Evolutionary conservation across 495 filamentous ascomycete genomes (phyloP), one percentile per base, ranked within the genome.

Genomic region (Acidiella bohemica): DNA sequence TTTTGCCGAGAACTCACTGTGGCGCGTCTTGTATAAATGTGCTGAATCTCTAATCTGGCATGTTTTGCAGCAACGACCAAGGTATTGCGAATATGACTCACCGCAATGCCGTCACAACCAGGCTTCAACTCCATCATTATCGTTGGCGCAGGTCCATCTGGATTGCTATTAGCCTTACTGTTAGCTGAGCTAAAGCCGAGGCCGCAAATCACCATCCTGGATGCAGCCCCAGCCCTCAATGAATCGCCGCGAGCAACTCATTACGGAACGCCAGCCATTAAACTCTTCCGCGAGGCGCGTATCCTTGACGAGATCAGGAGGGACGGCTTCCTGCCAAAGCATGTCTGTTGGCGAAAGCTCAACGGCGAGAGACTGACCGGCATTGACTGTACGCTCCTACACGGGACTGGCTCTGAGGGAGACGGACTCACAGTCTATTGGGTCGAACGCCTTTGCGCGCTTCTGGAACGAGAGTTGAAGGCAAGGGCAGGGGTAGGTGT

Each of bases 141-240:
- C 12, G 34, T 37, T 24, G 34, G 34, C 12, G 34, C 34, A 23
- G 34, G 34, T 10, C 40, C 40, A 9, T 30, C 31, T 12, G 40
- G 40, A n/a, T 19, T 35, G n/a, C 31, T 42, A 20, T 19, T 42
- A n/a, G 40, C 40, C 22, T 33, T 48, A 4, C 29, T 41, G 13
- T 32, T 43, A 6, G 46, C 46, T 10, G 30, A 32, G 19, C 42
- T 36, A 17, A 22, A 19, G 10, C 44, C 43, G 3, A 34, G 16
- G 3, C 25, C 33, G 6, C 33, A 26, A 11, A 36, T 49, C 23
- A 37, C 22, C 19, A 37, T 37, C 34, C 34, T 49, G 6, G 46
- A 49, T 21, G 42, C 27, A 9, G 33, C 34, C n/a, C 34, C 34
- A 3, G 26, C 34, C 4, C 34, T 37, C 3, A 37, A 37, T 16